phyloP scores from a whole-genome alignment of 2,329 filamentous ascomycete species.

The Verticillium isaacii region DNA sequence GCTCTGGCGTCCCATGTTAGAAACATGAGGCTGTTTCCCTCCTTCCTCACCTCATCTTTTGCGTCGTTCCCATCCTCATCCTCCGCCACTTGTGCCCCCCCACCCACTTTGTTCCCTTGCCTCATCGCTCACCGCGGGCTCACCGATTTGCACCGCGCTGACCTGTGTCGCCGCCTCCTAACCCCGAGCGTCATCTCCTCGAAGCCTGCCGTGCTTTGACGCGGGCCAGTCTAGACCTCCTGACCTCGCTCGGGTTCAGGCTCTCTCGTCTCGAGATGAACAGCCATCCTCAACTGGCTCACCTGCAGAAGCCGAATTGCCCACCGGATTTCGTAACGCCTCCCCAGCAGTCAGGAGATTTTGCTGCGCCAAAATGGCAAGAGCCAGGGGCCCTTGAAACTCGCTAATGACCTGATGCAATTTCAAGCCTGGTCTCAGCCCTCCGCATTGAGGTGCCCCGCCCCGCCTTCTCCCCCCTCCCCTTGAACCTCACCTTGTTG shows the following conservation, averaged over 20 bases:
- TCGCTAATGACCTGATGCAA: constrained; percentile 42
- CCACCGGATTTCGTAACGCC: constrained; percentile 8
- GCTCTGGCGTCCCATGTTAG: constrained; percentile 15
- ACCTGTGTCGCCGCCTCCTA: background rate
- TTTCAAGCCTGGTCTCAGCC: constrained; percentile 43
- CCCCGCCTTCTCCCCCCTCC: background rate
- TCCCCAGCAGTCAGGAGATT: background rate
- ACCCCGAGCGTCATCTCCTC: background rate
- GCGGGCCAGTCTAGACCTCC: background rate
- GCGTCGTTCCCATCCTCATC: too few relatives aligned
- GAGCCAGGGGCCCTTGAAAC: constrained; percentile 44
- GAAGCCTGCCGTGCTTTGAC: background rate
- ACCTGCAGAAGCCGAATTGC: constrained; percentile 2
- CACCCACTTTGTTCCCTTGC: background rate
- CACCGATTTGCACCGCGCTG: background rate
- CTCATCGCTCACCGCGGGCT: background rate
- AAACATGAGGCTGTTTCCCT: constrained; percentile 28
- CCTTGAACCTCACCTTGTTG: background rate
- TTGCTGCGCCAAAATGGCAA: constrained; percentile 1
- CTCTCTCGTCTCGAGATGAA: background rate
- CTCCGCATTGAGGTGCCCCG: background rate
- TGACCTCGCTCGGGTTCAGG: background rate
- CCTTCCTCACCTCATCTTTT: constrained; percentile 3
- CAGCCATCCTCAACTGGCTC: background rate
- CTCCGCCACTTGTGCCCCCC: too few relatives aligned